A percentile compares a stretch with the other conserved stretches of the same genome.
phyloP scores from a whole-genome alignment of 2,329 filamentous ascomycete genomes.

The Verticillium isaacii region DNA sequence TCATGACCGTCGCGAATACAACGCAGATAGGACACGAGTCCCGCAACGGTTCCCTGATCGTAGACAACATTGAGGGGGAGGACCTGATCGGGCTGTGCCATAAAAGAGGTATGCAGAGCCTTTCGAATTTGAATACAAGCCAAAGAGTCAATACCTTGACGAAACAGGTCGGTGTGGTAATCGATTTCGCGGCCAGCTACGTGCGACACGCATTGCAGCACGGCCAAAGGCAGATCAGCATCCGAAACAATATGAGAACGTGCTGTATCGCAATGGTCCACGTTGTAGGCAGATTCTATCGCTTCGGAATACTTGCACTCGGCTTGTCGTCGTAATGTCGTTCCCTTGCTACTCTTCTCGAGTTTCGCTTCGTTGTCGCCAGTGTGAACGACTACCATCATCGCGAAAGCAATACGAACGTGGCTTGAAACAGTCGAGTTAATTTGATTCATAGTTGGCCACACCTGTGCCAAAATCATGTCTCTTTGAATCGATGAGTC shows the following conservation, averaged over 20 bases:
- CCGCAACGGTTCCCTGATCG: constrained; percentile 48
- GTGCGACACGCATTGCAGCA: constrained; percentile 26
- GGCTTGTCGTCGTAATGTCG: constrained; percentile 45
- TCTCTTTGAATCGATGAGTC: constrained; percentile 12
- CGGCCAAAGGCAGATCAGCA: constrained; percentile 25
- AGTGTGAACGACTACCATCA: constrained; percentile 42
- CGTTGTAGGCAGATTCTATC: constrained; percentile 42
- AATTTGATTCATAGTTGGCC: constrained; percentile 36
- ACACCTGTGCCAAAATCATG: constrained; percentile 35
- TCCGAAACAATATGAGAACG: constrained; percentile 17
- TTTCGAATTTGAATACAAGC: constrained; percentile 47
- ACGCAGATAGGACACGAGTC: constrained; percentile 20
- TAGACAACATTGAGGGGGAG: constrained; percentile 56
- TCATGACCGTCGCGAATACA: not conserved
- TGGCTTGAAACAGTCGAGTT: constrained; percentile 46
- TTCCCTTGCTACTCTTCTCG: constrained; percentile 61
- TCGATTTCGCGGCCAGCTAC: constrained; percentile 22
- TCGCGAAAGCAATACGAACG: constrained; percentile 41
- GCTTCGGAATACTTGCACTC: constrained; percentile 40
- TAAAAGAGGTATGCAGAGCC: constrained; percentile 19
- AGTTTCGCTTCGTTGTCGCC: constrained; percentile 23
- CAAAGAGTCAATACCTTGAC: constrained; percentile 56
- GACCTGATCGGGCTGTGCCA: constrained; percentile 2
- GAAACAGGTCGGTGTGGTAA: constrained; percentile 47
- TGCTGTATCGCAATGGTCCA: not conserved